A percentile compares a stretch with the other conserved stretches of the same genome.
phyloP scores from a whole-genome alignment of 78 protist species.

The Dictyostelium purpureum region DNA sequence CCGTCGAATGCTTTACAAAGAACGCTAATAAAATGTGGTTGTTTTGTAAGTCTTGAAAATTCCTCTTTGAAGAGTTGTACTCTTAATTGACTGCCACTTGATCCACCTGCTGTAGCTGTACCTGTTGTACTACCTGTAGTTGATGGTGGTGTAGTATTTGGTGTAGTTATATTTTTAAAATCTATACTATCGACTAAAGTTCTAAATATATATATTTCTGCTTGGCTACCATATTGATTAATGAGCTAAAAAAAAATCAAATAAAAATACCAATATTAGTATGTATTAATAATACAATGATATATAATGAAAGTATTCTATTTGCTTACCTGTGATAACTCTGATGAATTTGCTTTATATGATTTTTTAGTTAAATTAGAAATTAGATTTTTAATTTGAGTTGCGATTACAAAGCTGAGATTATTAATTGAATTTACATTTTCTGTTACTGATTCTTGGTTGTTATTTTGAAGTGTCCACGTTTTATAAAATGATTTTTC shows the following conservation, averaged over 20 bases:
- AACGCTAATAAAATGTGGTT: slow-evolving; percentile 54
- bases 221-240: slow-evolving; percentile 80
- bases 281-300: background rate
- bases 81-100: slow-evolving; percentile 34
- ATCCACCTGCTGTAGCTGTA: background rate
- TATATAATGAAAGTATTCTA: background rate
- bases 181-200: slow-evolving; percentile 47
- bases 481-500: slow-evolving; percentile 49
- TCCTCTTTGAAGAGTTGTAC: slow-evolving; percentile 74
- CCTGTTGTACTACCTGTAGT: background rate
- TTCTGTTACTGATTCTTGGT: slow-evolving; percentile 11
- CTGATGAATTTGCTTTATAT: slow-evolving; percentile 42
- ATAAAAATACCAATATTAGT: background rate
- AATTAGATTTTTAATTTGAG: slow-evolving; percentile 58
- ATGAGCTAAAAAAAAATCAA: slow-evolving; percentile 19
- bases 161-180: slow-evolving; percentile 26
- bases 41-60: slow-evolving; percentile 55
- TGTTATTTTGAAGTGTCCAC: slow-evolving; percentile 13
- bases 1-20: slow-evolving; percentile 81
- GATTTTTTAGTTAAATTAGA: slow-evolving; percentile 68
- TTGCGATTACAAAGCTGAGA: slow-evolving; percentile 39
- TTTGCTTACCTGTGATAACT: slow-evolving; percentile 33
- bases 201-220: slow-evolving; percentile 75
- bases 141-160: background rate
- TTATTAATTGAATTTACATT: slow-evolving; percentile 16